Conservation (phyloP, 108 stramenopile species). For the Chaetoceros tenuissimus region DNA sequence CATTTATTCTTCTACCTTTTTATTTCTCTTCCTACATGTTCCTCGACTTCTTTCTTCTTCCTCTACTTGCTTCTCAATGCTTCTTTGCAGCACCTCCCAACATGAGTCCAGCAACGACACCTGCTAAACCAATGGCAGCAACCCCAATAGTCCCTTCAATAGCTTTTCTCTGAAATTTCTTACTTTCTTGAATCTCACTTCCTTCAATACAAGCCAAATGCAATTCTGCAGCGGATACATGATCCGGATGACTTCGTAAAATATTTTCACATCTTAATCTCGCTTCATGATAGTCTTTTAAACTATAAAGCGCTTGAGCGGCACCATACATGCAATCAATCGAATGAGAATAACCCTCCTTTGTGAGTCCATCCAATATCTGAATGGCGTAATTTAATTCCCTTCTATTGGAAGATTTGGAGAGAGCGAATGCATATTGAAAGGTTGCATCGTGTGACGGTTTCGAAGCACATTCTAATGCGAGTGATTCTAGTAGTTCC, state of each 20-base stretch:
- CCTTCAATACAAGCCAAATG: constrained; percentile 64
- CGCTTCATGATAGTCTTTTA: constrained; percentile 57
- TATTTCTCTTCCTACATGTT: constrained; percentile 3
- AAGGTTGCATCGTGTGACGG: constrained; percentile 65
- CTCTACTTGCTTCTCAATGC: no score
- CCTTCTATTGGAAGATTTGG: constrained; percentile 40
- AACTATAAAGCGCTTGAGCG: constrained; percentile 64
- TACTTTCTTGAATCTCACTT: constrained; percentile 52
- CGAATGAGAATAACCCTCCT: constrained; percentile 72
- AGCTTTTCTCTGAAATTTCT: constrained; percentile 54
- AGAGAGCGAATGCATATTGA: constrained; percentile 79
- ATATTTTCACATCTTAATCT: constrained; percentile 70
- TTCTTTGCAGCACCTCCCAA: no score
- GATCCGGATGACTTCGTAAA: constrained; percentile 55
- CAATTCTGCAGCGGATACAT: constrained; percentile 57
- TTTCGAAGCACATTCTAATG: constrained; percentile 51
- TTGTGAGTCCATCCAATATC: constrained; percentile 69
- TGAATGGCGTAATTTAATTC: constrained; percentile 67
- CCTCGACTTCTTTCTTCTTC: constrained; percentile 13
- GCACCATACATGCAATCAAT: constrained; percentile 81
- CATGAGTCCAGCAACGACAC: constrained; percentile 28
- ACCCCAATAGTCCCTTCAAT: constrained; percentile 60
- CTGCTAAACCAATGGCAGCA: constrained; percentile 56
- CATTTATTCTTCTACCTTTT: background rate
- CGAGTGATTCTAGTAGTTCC: constrained; percentile 67